Percentiles rank a stretch among this genome's conserved stretches.
Conservation (phyloP, 768 basidiomycete genomes). For the Mycena galericulata region DNA sequence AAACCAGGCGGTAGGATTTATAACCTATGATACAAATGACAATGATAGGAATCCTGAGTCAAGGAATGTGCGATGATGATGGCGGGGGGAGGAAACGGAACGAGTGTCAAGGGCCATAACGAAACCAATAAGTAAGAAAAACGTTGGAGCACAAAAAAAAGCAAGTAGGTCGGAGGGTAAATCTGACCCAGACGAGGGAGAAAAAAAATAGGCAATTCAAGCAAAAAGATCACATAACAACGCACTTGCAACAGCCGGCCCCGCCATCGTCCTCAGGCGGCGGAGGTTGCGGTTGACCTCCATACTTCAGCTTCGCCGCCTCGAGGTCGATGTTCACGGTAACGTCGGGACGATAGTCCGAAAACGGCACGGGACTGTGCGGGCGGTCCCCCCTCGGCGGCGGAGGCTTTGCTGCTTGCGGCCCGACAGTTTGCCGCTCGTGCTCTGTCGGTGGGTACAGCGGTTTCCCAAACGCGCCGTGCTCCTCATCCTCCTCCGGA, state of each 20-base stretch:
- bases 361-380: conserved; percentile 71
- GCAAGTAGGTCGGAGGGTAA: background rate
- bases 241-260: conserved; percentile 84
- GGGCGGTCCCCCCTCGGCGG: conserved; percentile 48
- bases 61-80: conserved; percentile 13
- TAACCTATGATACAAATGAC: conserved; percentile 23
- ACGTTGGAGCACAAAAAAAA: background rate
- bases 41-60: conserved; percentile 14
- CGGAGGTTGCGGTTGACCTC: conserved; percentile 41
- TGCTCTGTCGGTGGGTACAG: conserved; percentile 37
- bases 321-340: conserved; percentile 37
- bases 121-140: conserved; percentile 4
- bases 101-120: conserved; percentile 20
- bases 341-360: conserved; percentile 57
- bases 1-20: background rate
- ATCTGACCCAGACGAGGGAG: background rate
- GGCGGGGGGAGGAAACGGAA: background rate
- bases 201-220: background rate
- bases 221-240: conserved; percentile 76
- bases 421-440: conserved; percentile 36
- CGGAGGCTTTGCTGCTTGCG: conserved; percentile 29
- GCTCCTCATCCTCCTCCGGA: conserved; percentile 34
- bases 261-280: conserved; percentile 62
- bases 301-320: conserved; percentile 45
- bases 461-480: conserved; percentile 27